Percentiles rank a stretch among this genome's conserved stretches.
Evolutionary conservation across 1,284 basidiomycete species (phyloP).

Genomic region (Cryptococcus neoformans): DNA sequence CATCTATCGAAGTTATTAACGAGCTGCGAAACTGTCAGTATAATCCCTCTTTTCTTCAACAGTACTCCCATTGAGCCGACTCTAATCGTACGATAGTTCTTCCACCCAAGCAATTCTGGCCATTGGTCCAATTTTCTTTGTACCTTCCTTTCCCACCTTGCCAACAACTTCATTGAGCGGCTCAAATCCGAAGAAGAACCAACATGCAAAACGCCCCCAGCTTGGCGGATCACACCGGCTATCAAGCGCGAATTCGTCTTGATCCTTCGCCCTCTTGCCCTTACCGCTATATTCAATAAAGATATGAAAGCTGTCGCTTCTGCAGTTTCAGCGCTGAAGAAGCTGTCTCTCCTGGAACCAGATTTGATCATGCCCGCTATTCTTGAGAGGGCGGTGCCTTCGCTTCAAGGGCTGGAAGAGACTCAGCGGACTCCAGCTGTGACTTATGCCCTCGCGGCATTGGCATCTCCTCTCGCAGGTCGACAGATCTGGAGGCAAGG

Average conservation of each 20-base stretch:
- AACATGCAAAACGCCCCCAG: slow-evolving; percentile 72
- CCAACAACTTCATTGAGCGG: slow-evolving; percentile 79
- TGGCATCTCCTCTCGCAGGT: slow-evolving; percentile 73
- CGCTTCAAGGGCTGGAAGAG: slow-evolving; percentile 90
- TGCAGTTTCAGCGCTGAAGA: slow-evolving; percentile 50
- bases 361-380: slow-evolving; percentile 86
- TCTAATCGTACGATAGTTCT: slow-evolving; percentile 22
- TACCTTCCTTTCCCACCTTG: slow-evolving; percentile 72
- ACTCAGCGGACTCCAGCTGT: slow-evolving; percentile 91
- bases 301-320: slow-evolving; percentile 53
- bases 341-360: slow-evolving; percentile 75
- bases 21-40: slow-evolving; percentile 70
- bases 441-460: slow-evolving; percentile 78
- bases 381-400: slow-evolving; percentile 85
- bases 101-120: slow-evolving; percentile 52
- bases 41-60: not conserved
- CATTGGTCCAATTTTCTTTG: slow-evolving; percentile 57
- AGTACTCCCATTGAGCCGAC: not conserved
- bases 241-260: slow-evolving; percentile 83
- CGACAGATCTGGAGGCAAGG: slow-evolving; percentile 71
- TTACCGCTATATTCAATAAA: slow-evolving; percentile 96
- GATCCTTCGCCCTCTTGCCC: slow-evolving; percentile 77
- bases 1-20: slow-evolving; percentile 85
- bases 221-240: slow-evolving; percentile 69
- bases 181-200: slow-evolving; percentile 77